Evolutionary conservation across 371 early-diverging fungal species (phyloP), one percentile per base, ranked within the genome.

Genomic region (Haplosporangium sp.): DNA sequence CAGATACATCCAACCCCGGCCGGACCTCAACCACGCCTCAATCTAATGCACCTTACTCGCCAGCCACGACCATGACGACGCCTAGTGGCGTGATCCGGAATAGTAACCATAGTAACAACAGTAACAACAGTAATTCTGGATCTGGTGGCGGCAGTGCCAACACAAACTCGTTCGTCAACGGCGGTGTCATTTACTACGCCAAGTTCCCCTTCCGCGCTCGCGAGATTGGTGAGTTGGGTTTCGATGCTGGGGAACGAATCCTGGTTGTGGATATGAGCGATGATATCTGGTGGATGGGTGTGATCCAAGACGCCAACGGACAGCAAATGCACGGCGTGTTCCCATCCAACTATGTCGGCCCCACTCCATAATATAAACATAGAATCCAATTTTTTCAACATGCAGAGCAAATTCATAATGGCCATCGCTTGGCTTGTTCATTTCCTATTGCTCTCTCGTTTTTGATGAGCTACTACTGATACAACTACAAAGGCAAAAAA

Each of bases 271-370:
- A 94, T 72, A 85, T 87, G 59, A 91, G 88, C 62, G 93, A 94
- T 73, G 93, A 92, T 77, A 89, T 93, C 53, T 94, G 94, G 94
- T 94, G 94, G 94, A 88, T 92, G 88, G 94, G 94, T 13, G 89
- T 91, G 52, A 87, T 87, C 53, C 83, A 90, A 73, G 86, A 89
- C 53, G 85, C 67, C 36, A 59, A 40, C n/a, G 82, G 80, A 37
- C 81, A 81, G n/a, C 83, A 87, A 29, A 76, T 83, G 71, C 88
- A 89, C 67, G 94, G 94, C 60, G 90, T 93, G 16, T 94, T 94
- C 82, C 94, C 94, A 6, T 90, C 92, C 45, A 93, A 91, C 57
- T 94, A 94, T 65, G 92, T 93, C 9, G 79, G 80, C 41, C 74
- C 62, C 18, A 80, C 73, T 7, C 86, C 84, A 18, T 52, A 57